Base-by-base conservation (phyloP, 192 early-diverging fungal species). In the Gaertneriomyces semiglobifer region DNA sequence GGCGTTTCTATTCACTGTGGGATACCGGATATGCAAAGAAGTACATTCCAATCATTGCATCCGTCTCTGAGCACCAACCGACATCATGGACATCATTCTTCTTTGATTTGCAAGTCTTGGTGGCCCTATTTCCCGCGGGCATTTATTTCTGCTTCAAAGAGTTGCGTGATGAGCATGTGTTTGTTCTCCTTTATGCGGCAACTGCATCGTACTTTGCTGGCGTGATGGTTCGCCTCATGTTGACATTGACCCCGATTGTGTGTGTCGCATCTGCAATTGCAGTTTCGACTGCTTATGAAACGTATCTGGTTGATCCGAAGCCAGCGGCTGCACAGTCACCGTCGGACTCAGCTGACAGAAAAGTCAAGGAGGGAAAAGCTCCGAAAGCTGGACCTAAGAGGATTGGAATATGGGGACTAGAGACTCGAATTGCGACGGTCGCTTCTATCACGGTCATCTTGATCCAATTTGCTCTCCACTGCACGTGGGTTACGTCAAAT, bases 21-120 rank as follows among this genome's bases (percentile, higher is more conserved):
- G 98, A 99, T 77, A 99, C 98, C 7, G 93, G 92, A n/a, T 99
- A 99, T 67, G 98, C 98, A 58, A 98, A 98, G 81, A 94, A 90
- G 58, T 88, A 98, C 70, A 99, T 99, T 77, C 98, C 98, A 0
- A 98, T 99, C 68, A 99, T 99, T 73, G 98, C 98, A 0, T 99
- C 98, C 18, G 98, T 99, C 41, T 98, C 96, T 6, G 98, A 99
- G 77, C 98, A 99, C 79, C 98, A 98, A 75, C 98, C 98, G 19
- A 98, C 98, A 5, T 86, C 98, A 0, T 99, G 98, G 98, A 87
- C 98, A 9, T 93, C 95, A 20, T 98, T 98, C 84, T 98, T 98
- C 81, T 98, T 99, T 77, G 98, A 99, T 73, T 83, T 99, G 38
- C 89, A 98, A 60, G 80, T 98, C 78, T 84, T 99, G n/a, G 90